Percentiles rank a stretch among this genome's conserved stretches.
These are phyloP conservation scores for Termitomyces sp. DNA, from an alignment of 768 basidiomycete species.

Conservation along the genomic window DNA sequence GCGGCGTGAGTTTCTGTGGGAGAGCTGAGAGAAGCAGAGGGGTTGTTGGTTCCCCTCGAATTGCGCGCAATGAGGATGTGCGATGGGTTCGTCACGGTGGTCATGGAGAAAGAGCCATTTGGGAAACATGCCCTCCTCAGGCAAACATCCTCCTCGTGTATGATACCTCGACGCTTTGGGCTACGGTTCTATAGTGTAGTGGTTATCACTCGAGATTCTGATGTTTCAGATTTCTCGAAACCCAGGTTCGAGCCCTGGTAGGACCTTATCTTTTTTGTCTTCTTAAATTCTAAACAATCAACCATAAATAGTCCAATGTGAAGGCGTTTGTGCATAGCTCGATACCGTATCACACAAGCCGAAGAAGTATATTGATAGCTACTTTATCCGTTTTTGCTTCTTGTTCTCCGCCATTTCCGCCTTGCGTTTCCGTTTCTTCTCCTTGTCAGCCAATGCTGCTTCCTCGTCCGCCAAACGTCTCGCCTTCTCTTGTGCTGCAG, in stretches of 20 bases:
- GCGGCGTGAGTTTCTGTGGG: slow-evolving; percentile 89
- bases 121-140: no score
- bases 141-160: no score
- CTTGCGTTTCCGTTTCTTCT: slow-evolving; percentile 18
- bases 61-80: slow-evolving; percentile 88
- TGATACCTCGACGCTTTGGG: fast-evolving
- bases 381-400: slow-evolving; percentile 15
- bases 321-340: no score
- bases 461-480: slow-evolving; percentile 22
- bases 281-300: no score
- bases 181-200: slow-evolving; percentile 32
- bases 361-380: not conserved
- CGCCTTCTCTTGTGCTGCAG: slow-evolving; percentile 17
- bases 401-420: slow-evolving; percentile 5
- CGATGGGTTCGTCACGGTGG: slow-evolving; percentile 78
- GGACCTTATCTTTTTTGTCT: slow-evolving; percentile 24
- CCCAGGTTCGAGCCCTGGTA: slow-evolving; percentile 47
- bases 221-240: slow-evolving; percentile 28
- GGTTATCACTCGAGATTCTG: slow-evolving; percentile 29
- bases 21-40: slow-evolving; percentile 76
- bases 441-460: slow-evolving; percentile 16
- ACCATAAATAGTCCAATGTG: no score
- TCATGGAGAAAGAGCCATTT: slow-evolving; percentile 42
- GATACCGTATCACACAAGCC: not conserved
- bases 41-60: slow-evolving; percentile 71